Evolutionary conservation across 768 basidiomycete genomes (phyloP), one percentile per base, ranked within the genome.

Genomic region (Mycena rebaudengoi): DNA sequence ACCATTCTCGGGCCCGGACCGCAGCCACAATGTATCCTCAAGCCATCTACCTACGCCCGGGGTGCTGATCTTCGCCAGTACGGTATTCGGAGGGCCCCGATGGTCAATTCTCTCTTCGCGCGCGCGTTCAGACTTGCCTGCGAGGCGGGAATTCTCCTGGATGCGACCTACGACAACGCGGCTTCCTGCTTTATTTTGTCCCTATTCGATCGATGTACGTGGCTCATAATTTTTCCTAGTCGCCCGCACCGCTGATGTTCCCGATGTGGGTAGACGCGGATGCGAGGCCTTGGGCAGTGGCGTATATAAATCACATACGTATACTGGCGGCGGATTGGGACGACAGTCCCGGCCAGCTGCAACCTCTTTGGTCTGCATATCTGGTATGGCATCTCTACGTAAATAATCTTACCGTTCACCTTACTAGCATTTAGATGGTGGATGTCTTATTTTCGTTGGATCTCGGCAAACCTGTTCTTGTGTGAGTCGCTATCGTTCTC

Each of bases 91-190:
- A 37, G 62, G 2, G 40, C 62, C 8, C 40, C 62, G 4, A 41
- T 52, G 33, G 52, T 39, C 26, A 43, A 16, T 3, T 43, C 29
- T 7, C 45, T 54, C 8, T 18, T 26, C 26, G 28, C 33, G 4
- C 33, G 59, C 35, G 50, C 62, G 1, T 20, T 53, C 18, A 46
- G 25, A 16, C 14, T 59, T 5, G 56, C 62, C 4, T 40, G 3
- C 0, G 62, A 59, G 28, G 56, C 30, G 6, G 35, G 29, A 16
- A 53, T 30, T 3, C 28, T 20, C 55, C 58, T 10, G 48, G 35
- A 57, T 16, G 39, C 48, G 25, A 51, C 62, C 1, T 41, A 64
- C 13, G 39, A 50, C 25, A 64, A 64, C 25, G 62, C 62, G 1
- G 49, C 20, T 5, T 57, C 62, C 0, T 64, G 54, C n/a, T 57